Percentiles rank a stretch among this genome's conserved stretches.
Conservation (phyloP, 208 protist species). For the Crithidia expoeki region DNA sequence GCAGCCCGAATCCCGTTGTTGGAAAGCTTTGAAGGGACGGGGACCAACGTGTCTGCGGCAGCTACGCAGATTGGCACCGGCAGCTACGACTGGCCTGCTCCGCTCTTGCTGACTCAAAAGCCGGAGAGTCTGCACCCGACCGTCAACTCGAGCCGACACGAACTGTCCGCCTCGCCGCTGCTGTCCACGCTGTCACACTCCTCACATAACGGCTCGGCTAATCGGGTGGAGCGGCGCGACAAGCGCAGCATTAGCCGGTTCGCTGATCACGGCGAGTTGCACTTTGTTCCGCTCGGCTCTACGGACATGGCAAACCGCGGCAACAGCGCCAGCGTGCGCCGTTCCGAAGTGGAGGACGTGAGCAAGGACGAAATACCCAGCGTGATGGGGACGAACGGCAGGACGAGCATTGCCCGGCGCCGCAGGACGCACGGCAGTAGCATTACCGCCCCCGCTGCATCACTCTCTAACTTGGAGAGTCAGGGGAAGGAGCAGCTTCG, state of each 20-base stretch:
- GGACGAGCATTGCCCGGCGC: not conserved
- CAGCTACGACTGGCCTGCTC: slow-evolving; percentile 28
- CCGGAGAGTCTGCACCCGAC: not conserved
- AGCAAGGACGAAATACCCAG: not conserved
- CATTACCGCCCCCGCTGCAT: not conserved
- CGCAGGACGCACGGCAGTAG: not conserved
- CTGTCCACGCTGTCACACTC: slow-evolving; percentile 11
- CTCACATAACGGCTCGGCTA: not conserved
- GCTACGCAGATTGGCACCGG: slow-evolving; percentile 10
- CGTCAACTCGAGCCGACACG: slow-evolving; percentile 15
- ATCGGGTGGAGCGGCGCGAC: slow-evolving; percentile 1
- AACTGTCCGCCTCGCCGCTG: slow-evolving; percentile 19
- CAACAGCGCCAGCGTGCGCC: slow-evolving; percentile 21
- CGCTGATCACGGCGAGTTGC: slow-evolving; percentile 15
- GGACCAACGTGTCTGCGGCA: not conserved
- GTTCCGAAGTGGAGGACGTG: slow-evolving; percentile 9
- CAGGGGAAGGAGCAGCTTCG: slow-evolving; percentile 11
- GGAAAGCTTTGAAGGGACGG: not conserved
- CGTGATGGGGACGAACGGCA: not conserved
- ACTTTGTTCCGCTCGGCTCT: slow-evolving; percentile 28
- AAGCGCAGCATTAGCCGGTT: slow-evolving; percentile 3
- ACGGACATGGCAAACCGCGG: slow-evolving; percentile 1
- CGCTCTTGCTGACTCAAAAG: slow-evolving; percentile 6
- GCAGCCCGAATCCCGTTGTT: slow-evolving; percentile 10
- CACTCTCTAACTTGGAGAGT: slow-evolving; percentile 26